These are phyloP conservation scores for Allantophomopsis cytisporea DNA, from an alignment of 2,329 filamentous ascomycete genomes.

Conservation along the genomic window DNA sequence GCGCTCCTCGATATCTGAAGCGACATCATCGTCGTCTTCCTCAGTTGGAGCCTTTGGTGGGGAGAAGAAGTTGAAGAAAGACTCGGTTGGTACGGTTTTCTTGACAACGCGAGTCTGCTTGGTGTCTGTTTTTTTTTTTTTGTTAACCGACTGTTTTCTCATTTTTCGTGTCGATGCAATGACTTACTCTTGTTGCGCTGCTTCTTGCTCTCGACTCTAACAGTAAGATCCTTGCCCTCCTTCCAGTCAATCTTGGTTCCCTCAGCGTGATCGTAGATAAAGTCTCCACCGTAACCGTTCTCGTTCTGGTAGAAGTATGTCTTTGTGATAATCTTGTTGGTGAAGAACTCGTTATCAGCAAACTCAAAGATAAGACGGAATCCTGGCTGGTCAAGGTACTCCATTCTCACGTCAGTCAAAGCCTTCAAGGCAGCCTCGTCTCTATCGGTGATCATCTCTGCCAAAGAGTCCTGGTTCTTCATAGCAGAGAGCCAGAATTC, in stretches of 20 bases:
- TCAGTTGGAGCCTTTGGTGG: slow-evolving; percentile 77
- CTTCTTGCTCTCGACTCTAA: slow-evolving; percentile 97
- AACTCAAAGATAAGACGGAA: slow-evolving; percentile 99
- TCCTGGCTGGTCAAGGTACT: slow-evolving; percentile 95
- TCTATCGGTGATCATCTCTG: slow-evolving; percentile 96
- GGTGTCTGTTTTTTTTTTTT: slow-evolving; percentile 50
- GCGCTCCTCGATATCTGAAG: slow-evolving; percentile 90
- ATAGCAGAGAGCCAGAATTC: slow-evolving; percentile 99
- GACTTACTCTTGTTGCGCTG: slow-evolving; percentile 95
- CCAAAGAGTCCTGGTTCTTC: slow-evolving; percentile 97
- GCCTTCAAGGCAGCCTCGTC: slow-evolving; percentile 89
- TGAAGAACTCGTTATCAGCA: slow-evolving; percentile 88
- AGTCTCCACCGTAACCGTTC: slow-evolving; percentile 95
- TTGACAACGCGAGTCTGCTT: slow-evolving; percentile 99
- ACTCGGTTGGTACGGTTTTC: slow-evolving; percentile 97
- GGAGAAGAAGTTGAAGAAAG: slow-evolving; percentile 89
- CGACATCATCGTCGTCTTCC: slow-evolving; percentile 56
- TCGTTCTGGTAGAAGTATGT: slow-evolving; percentile 99
- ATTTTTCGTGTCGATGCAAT: background rate
- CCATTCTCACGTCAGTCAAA: slow-evolving; percentile 91
- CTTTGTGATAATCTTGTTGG: slow-evolving; percentile 94
- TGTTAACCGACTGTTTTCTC: background rate
- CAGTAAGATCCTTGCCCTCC: slow-evolving; percentile 80
- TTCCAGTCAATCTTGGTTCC: slow-evolving; percentile 98
- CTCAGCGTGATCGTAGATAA: slow-evolving; percentile 98